A percentile compares a stretch with the other conserved stretches of the same genome.
Conservation (phyloP, 2,329 filamentous ascomycete species). For the Colletotrichum tropicicola region DNA sequence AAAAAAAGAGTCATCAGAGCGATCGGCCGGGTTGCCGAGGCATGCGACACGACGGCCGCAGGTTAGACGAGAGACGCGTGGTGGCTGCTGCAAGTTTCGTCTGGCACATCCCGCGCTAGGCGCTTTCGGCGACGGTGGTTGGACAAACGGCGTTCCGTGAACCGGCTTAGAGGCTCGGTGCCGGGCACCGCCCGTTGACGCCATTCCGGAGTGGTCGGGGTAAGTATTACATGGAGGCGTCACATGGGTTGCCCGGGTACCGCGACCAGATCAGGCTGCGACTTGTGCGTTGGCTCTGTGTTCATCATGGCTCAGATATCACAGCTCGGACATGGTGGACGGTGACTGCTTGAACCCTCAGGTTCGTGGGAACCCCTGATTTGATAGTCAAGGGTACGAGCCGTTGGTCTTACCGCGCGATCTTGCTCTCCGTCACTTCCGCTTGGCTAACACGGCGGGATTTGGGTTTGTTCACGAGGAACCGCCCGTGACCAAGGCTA, state of each 20-base stretch:
- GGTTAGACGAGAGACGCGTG: conserved; percentile 10
- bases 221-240: neutral
- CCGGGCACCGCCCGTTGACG: neutral
- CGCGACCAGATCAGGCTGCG: neutral
- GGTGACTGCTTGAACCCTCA: too few relatives aligned
- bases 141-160: neutral
- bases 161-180: conserved; percentile 14
- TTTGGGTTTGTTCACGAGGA: neutral
- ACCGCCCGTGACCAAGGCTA: neutral
- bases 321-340: too few relatives aligned
- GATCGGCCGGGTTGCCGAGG: conserved; percentile 8
- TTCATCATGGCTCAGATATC: neutral
- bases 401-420: too few relatives aligned
- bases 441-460: too few relatives aligned
- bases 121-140: conserved; percentile 5
- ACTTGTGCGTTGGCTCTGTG: neutral
- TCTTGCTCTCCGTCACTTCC: too few relatives aligned
- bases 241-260: neutral
- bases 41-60: neutral
- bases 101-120: neutral
- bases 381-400: too few relatives aligned
- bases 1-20: too few relatives aligned
- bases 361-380: too few relatives aligned
- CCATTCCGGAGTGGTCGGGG: neutral
- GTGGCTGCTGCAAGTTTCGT: conserved; percentile 16